phyloP scores from a whole-genome alignment of 2,329 filamentous ascomycete species.

The Botrytis elliptica region DNA sequence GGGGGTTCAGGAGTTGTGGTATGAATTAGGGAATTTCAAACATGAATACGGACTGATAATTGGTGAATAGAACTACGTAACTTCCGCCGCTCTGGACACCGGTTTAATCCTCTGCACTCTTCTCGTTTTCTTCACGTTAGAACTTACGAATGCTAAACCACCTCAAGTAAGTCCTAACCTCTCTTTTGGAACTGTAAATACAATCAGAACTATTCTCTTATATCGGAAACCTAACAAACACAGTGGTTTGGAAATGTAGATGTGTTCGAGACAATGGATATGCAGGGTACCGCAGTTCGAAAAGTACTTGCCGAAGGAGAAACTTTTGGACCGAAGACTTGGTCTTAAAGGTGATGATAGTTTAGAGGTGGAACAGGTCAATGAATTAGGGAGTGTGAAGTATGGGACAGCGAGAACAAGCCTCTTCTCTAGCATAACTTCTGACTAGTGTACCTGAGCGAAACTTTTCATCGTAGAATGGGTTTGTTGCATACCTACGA shows the following conservation, averaged over 20 bases:
- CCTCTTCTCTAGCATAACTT: not conserved
- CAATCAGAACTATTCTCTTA: too few relatives aligned
- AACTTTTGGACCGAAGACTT: slow-evolving; percentile 29
- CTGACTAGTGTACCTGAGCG: not conserved
- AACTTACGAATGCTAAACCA: slow-evolving; percentile 8
- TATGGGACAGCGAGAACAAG: not conserved
- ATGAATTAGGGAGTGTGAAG: not conserved
- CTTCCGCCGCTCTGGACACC: slow-evolving; percentile 68
- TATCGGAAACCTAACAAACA: not conserved
- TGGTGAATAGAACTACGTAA: slow-evolving; percentile 43
- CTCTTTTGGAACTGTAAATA: not conserved
- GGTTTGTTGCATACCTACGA: not conserved
- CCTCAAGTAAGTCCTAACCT: not conserved
- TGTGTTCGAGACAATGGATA: slow-evolving; percentile 8
- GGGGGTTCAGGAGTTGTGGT: too few relatives aligned
- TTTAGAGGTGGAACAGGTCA: not conserved
- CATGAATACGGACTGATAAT: not conserved
- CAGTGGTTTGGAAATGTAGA: slow-evolving; percentile 6
- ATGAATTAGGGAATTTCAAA: too few relatives aligned
- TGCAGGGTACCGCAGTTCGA: not conserved
- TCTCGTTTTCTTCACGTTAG: slow-evolving; percentile 51
- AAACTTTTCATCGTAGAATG: not conserved
- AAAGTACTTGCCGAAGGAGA: slow-evolving; percentile 2
- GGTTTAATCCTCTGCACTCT: slow-evolving; percentile 66
- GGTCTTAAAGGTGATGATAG: slow-evolving; percentile 1